Evolutionary conservation across 768 basidiomycete species (phyloP).

Genomic region (Boletus eberwhitei): DNA sequence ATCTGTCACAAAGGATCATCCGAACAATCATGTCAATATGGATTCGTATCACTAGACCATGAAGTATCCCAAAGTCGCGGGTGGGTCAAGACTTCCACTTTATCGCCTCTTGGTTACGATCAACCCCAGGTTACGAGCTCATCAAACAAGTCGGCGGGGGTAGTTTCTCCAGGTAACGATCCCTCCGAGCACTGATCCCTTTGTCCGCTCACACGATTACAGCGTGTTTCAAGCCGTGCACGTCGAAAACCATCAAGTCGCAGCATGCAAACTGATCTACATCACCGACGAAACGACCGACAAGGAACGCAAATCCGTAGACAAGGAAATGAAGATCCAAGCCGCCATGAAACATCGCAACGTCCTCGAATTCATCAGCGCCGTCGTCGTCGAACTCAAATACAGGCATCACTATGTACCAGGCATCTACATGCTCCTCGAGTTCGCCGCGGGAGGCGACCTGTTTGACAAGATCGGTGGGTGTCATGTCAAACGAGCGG

Average conservation of each 20-base stretch:
- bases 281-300: slow-evolving; percentile 62
- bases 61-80: slow-evolving; percentile 34
- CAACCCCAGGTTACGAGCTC: slow-evolving; percentile 58
- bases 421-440: slow-evolving; percentile 89
- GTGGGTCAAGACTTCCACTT: slow-evolving; percentile 9
- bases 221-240: slow-evolving; percentile 87
- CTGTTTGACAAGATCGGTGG: slow-evolving; percentile 97
- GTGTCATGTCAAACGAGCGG: slow-evolving; percentile 22
- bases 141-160: slow-evolving; percentile 81
- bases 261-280: slow-evolving; percentile 83
- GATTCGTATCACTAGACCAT: slow-evolving; percentile 6
- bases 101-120: neutral
- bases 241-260: slow-evolving; percentile 58
- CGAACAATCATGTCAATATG: slow-evolving; percentile 10
- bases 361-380: slow-evolving; percentile 81
- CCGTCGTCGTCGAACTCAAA: slow-evolving; percentile 67
- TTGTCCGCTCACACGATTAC: neutral
- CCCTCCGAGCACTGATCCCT: no score
- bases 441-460: slow-evolving; percentile 91
- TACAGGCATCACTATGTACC: slow-evolving; percentile 59
- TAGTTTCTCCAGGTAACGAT: slow-evolving; percentile 72
- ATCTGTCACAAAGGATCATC: slow-evolving; percentile 16
- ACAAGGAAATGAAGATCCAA: slow-evolving; percentile 94
- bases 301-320: slow-evolving; percentile 71
- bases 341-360: slow-evolving; percentile 71